Percentiles rank a stretch among this genome's conserved stretches.
These are phyloP conservation scores for Magnaporthiopsis rhizophila DNA, from an alignment of 2,329 filamentous ascomycete species.

Conservation along the genomic window DNA sequence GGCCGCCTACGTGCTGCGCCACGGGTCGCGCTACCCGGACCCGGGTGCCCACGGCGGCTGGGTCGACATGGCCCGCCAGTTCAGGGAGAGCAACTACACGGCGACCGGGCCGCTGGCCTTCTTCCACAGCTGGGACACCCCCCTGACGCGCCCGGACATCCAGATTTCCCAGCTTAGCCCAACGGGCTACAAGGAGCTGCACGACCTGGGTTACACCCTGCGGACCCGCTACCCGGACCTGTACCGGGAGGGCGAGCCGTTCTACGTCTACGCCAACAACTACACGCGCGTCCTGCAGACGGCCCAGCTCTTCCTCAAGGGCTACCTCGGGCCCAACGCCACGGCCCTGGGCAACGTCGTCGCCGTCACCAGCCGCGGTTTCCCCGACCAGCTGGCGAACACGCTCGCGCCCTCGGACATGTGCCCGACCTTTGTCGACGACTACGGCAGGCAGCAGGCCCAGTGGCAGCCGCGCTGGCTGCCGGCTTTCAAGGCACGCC, in stretches of 20 bases:
- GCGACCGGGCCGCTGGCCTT: constrained; percentile 47
- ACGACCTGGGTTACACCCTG: constrained; percentile 46
- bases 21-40: constrained; percentile 57
- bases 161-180: constrained; percentile 52
- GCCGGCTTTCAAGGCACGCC: constrained; percentile 42
- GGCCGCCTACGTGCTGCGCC: constrained; percentile 50
- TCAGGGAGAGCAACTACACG: constrained; percentile 45
- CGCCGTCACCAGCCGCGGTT: constrained; percentile 48
- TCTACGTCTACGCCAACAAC: constrained; percentile 58
- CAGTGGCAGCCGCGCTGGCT: constrained; percentile 35
- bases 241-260: constrained; percentile 39
- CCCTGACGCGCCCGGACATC: constrained; percentile 42
- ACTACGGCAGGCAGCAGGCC: constrained; percentile 37
- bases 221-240: constrained; percentile 42
- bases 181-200: constrained; percentile 55
- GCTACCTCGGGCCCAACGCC: constrained; percentile 50
- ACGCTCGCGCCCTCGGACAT: constrained; percentile 55
- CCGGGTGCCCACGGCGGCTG: constrained; percentile 51
- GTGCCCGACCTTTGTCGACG: constrained; percentile 51
- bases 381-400: constrained; percentile 46
- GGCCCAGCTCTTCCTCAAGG: constrained; percentile 51
- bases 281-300: constrained; percentile 57
- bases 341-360: constrained; percentile 46
- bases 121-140: constrained; percentile 49
- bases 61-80: constrained; percentile 41